Evolutionary conservation across 495 filamentous ascomycete species (phyloP).

Genomic region (Pyrenopolyporus hunteri): DNA sequence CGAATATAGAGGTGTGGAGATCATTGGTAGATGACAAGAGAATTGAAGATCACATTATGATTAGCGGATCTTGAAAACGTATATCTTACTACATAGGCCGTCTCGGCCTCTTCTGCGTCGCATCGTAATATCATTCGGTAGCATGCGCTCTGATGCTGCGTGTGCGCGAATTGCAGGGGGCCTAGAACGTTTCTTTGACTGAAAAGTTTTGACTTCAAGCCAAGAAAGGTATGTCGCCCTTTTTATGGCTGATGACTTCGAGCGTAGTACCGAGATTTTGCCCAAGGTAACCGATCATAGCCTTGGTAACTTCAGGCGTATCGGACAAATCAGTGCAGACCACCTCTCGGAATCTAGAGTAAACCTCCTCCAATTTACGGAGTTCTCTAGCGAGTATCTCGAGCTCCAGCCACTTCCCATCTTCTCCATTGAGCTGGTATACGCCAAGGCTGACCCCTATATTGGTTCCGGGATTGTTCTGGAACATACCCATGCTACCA

Average conservation of each 20-base stretch:
- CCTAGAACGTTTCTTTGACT: slow-evolving; percentile 5
- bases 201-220: slow-evolving; percentile 15
- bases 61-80: slow-evolving; percentile 27
- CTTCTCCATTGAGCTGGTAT: slow-evolving; percentile 52
- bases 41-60: slow-evolving; percentile 13
- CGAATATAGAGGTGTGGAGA: neutral
- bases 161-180: neutral
- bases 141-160: neutral
- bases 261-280: slow-evolving; percentile 47
- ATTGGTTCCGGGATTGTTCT: slow-evolving; percentile 33
- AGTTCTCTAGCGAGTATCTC: slow-evolving; percentile 55
- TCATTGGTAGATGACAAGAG: neutral
- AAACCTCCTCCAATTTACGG: slow-evolving; percentile 52
- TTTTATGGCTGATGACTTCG: slow-evolving; percentile 46
- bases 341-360: slow-evolving; percentile 48
- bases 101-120: slow-evolving; percentile 20
- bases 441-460: slow-evolving; percentile 50
- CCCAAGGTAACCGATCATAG: slow-evolving; percentile 51
- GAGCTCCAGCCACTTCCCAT: slow-evolving; percentile 51
- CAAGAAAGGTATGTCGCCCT: slow-evolving; percentile 41
- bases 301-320: slow-evolving; percentile 48
- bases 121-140: slow-evolving; percentile 30
- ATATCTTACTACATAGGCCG: slow-evolving; percentile 18
- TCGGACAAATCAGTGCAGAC: slow-evolving; percentile 49
- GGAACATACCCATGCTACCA: slow-evolving; percentile 29